Evolutionary conservation across 257 asterid species (phyloP).

Genomic region (Solanum rostratum): DNA sequence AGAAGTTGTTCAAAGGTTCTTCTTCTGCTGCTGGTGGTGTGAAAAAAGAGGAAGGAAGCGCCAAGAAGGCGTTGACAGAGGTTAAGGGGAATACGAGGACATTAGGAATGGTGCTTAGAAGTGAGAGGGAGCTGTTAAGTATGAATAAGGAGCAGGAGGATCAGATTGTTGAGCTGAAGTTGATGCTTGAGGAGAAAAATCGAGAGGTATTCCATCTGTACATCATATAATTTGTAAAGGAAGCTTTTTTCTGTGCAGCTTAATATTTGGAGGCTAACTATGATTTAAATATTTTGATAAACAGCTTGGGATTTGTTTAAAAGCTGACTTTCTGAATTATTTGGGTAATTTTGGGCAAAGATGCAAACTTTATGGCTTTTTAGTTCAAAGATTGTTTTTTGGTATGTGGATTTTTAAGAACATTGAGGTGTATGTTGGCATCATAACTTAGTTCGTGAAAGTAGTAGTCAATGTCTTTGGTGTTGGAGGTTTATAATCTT

Average conservation of each 20-base stretch:
- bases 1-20: constrained; percentile 69
- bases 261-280: not conserved
- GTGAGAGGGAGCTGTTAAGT: constrained; percentile 88
- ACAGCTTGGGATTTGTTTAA: not conserved
- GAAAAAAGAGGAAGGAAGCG: constrained; percentile 39
- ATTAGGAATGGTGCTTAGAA: constrained; percentile 85
- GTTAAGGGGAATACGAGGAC: constrained; percentile 79
- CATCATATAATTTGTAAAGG: not conserved
- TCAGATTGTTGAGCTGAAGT: constrained; percentile 49
- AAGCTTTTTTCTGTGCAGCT: not conserved
- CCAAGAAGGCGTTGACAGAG: constrained; percentile 78
- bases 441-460: not conserved
- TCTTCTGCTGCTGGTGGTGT: not conserved
- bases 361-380: not conserved
- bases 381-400: not conserved
- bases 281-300: not conserved
- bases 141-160: constrained; percentile 60
- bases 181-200: constrained; percentile 40
- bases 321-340: not conserved
- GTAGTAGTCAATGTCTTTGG: not conserved
- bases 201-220: not conserved
- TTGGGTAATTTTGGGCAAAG: not conserved
- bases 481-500: not conserved
- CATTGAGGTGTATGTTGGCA: not conserved
- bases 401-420: not conserved